phyloP scores from a whole-genome alignment of 2,329 filamentous ascomycete species.

The Pyrenochaeta sp. region DNA sequence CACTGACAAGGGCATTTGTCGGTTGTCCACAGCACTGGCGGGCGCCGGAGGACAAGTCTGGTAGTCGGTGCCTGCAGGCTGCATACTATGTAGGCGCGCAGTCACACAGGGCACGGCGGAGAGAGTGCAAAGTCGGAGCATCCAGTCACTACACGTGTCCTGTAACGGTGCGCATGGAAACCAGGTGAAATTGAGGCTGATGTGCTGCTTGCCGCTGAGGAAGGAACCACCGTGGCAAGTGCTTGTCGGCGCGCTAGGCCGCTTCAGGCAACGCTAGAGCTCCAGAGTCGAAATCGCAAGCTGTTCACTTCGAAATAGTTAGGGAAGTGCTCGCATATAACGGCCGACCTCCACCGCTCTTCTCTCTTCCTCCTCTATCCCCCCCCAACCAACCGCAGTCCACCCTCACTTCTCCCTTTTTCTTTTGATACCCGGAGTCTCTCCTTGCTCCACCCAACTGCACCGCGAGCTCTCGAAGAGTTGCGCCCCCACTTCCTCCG shows the following conservation, averaged over 20 bases:
- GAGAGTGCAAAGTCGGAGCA: slow-evolving; percentile 27
- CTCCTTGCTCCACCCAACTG: slow-evolving; percentile 27
- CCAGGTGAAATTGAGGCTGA: slow-evolving; percentile 39
- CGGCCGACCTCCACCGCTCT: slow-evolving; percentile 28
- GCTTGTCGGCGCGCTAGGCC: slow-evolving; percentile 22
- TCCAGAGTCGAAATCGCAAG: slow-evolving; percentile 34
- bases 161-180: slow-evolving; percentile 34
- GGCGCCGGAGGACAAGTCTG: not conserved
- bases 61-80: slow-evolving; percentile 4
- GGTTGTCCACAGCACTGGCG: not conserved
- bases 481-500: slow-evolving; percentile 26
- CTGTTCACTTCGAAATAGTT: slow-evolving; percentile 41
- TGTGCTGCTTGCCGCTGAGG: slow-evolving; percentile 29
- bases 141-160: slow-evolving; percentile 39
- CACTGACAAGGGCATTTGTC: not conserved
- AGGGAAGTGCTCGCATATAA: slow-evolving; percentile 38
- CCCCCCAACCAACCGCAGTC: slow-evolving; percentile 24
- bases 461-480: slow-evolving; percentile 35
- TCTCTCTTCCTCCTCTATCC: slow-evolving; percentile 26
- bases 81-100: slow-evolving; percentile 17
- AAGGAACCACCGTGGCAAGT: slow-evolving; percentile 28
- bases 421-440: slow-evolving; percentile 40
- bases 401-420: slow-evolving; percentile 28
- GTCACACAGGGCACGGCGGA: slow-evolving; percentile 9
- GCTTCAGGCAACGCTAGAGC: slow-evolving; percentile 24